A percentile compares a stretch with the other conserved stretches of the same genome.
Evolutionary conservation across 1,284 basidiomycete species (phyloP).

Genomic region (Rhodotorula sp.): DNA sequence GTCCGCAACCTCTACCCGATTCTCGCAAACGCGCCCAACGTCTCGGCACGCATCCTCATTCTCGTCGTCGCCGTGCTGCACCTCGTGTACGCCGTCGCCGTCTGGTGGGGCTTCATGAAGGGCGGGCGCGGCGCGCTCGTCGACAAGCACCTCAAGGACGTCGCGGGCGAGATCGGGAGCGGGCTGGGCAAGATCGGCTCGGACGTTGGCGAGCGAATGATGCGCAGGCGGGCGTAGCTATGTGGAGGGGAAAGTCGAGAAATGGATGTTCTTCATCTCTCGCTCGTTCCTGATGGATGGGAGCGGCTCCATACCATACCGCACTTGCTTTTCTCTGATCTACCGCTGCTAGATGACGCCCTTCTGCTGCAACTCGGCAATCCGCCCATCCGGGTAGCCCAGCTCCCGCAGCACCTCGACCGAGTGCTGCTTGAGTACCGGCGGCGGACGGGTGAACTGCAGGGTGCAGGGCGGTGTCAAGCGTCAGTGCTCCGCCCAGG

Average conservation of each 20-base stretch:
- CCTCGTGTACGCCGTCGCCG: conserved; percentile 41
- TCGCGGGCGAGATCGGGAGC: conserved; percentile 4
- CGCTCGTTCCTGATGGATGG: too few species aligned
- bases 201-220: background rate
- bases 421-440: conserved; percentile 55
- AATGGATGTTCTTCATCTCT: too few species aligned
- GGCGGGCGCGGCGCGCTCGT: conserved; percentile 31
- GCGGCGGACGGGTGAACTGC: conserved; percentile 70
- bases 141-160: conserved; percentile 12
- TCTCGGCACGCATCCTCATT: conserved; percentile 75
- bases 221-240: background rate
- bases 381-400: conserved; percentile 64
- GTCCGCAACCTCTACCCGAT: conserved; percentile 80
- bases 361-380: conserved; percentile 59
- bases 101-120: conserved; percentile 47
- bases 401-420: conserved; percentile 59
- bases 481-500: background rate
- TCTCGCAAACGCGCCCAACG: conserved; percentile 76
- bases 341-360: conserved; percentile 55
- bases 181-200: background rate
- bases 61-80: conserved; percentile 53
- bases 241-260: too few species aligned
- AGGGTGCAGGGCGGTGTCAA: background rate
- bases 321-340: too few species aligned
- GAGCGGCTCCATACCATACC: too few species aligned